phyloP scores from a whole-genome alignment of 306 rosid species.

The Adenanthera pavonina region DNA sequence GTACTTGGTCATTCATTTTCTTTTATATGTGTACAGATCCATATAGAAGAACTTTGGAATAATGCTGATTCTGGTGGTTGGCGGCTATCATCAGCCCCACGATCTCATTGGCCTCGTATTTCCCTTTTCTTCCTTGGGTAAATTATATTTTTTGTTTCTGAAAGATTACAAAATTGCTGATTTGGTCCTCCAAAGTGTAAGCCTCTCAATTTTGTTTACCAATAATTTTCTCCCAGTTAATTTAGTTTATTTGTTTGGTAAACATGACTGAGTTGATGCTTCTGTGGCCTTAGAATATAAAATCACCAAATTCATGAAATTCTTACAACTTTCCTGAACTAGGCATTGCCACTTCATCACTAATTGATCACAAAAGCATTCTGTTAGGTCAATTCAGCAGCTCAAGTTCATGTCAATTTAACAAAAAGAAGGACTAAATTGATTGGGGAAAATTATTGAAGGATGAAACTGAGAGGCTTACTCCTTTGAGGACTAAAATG shows the following conservation, averaged over 20 bases:
- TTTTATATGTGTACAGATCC: constrained; percentile 58
- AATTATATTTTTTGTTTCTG: background rate
- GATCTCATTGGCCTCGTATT: constrained; percentile 87
- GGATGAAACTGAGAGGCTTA: background rate
- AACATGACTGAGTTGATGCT: background rate
- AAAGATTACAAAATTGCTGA: background rate
- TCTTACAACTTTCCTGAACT: background rate
- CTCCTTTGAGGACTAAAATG: background rate
- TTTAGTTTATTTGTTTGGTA: background rate
- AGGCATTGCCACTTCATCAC: background rate
- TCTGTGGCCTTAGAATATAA: background rate
- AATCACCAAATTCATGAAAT: background rate
- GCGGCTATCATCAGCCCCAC: constrained; percentile 94
- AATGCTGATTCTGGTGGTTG: constrained; percentile 82
- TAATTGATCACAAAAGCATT: background rate
- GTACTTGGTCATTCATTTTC: constrained; percentile 14
- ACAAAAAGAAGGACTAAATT: background rate
- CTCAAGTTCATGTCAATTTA: background rate
- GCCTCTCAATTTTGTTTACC: background rate
- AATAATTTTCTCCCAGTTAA: background rate
- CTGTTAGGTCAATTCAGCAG: background rate
- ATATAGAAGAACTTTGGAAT: constrained; percentile 79
- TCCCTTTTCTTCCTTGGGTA: constrained; percentile 39
- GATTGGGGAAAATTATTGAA: background rate
- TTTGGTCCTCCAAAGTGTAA: background rate